Evolutionary conservation across 352 stramenopile species (phyloP), one percentile per base, ranked within the genome.

Genomic region (Phytophthora pisi): DNA sequence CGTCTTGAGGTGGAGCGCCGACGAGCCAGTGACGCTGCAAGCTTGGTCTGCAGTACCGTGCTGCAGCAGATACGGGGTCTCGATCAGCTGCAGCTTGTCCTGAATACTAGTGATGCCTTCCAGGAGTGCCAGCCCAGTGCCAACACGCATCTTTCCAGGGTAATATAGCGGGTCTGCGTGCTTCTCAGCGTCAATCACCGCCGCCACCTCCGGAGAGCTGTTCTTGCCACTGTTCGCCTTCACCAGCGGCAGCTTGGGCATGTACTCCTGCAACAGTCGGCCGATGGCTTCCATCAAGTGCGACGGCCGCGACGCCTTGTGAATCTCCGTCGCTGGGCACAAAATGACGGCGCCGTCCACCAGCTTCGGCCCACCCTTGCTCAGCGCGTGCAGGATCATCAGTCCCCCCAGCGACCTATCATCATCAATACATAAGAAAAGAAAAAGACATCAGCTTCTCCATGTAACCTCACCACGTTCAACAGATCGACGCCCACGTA

Each of bases 61-160:
- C 55, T 93, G 82, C 34, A 95, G 82, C 61, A 92, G 61, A 61
- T 92, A 93, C n/a, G 86, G 81, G 61, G 76, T 82, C 51, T 89
- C 80, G 49, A 93, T 90, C 20, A 74, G 57, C 23, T 86, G 68
- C 24, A 87, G 61, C 61, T 89, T 81, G 64, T 80, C 72, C 20
- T 88, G 81, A 30, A 95, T 75, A 46, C 57, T 73, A 46, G 66
- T 63, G 50, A 92, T 81, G 5, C 81, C 80, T 61, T 93, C 75
- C 42, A 93, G 63, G 30, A 95, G 70, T n/a, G 84, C 84, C 42
- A 91, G 64, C 0, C 83, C 86, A 20, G 84, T 93, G 60, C 86
- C 86, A 52, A 95, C 79, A 40, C 84, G 83, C 67, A 95, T 75
- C 13, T 82, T 76, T 20, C 86, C 86, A 15, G 81, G 77, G 57